These are phyloP conservation scores for Leishmania martiniquensis DNA, from an alignment of 208 protist genomes.

Conservation along the genomic window DNA sequence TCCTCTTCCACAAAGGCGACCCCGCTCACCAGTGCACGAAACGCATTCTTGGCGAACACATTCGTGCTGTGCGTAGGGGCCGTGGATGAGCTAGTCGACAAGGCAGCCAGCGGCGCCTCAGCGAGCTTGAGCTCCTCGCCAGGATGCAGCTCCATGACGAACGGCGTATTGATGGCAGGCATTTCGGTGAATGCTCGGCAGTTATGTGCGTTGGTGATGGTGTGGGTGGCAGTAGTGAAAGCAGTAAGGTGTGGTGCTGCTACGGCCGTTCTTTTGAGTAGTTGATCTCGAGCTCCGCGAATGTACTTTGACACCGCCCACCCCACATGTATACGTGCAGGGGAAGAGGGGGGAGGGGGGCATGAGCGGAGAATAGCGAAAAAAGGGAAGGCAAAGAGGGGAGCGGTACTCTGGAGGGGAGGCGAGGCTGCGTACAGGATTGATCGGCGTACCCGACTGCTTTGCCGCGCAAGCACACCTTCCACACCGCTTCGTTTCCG, in stretches of 20 bases:
- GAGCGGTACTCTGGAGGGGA: not conserved
- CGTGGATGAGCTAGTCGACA: not conserved
- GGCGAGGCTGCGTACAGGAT: not conserved
- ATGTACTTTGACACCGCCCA: not conserved
- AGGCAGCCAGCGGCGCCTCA: not conserved
- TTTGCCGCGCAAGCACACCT: not conserved
- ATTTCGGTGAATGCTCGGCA: slow-evolving; percentile 6
- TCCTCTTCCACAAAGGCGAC: slow-evolving; percentile 44
- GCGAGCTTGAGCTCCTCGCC: slow-evolving; percentile 46
- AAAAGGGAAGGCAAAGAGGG: not conserved
- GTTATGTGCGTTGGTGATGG: not conserved
- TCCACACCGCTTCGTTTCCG: not conserved
- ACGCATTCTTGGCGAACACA: slow-evolving; percentile 33
- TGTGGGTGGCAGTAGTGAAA: not conserved
- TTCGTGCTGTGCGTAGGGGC: slow-evolving; percentile 5
- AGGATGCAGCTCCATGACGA: slow-evolving; percentile 46
- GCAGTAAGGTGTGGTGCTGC: not conserved
- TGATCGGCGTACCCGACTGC: not conserved
- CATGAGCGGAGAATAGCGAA: not conserved
- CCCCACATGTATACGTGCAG: not conserved
- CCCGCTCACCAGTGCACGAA: slow-evolving; percentile 39
- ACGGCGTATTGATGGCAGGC: slow-evolving; percentile 53
- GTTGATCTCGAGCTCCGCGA: not conserved
- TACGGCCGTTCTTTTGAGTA: not conserved
- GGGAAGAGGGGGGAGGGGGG: not conserved